phyloP scores from a whole-genome alignment of 805 yeast species.

The Sugiyamaella lignohabitans region DNA sequence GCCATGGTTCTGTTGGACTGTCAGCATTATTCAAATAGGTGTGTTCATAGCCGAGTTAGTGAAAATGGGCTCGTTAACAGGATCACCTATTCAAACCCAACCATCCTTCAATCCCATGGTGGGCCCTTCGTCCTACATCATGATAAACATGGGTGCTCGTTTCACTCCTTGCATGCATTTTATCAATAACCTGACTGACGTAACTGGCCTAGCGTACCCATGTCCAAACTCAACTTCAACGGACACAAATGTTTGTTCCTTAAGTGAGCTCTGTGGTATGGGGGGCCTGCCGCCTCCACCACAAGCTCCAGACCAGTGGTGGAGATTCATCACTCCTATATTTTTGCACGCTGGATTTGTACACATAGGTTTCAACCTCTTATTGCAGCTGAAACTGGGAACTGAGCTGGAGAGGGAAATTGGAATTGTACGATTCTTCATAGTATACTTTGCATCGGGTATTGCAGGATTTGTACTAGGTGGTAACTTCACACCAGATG shows the following conservation, averaged over 20 bases:
- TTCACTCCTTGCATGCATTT: slow-evolving; percentile 65
- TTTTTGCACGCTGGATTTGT: slow-evolving; percentile 69
- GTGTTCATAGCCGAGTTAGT: slow-evolving; percentile 60
- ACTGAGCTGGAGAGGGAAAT: slow-evolving; percentile 49
- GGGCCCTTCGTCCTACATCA: slow-evolving; percentile 63
- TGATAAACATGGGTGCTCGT: slow-evolving; percentile 64
- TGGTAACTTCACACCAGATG: slow-evolving; percentile 61
- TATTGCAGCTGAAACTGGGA: slow-evolving; percentile 58
- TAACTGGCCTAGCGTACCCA: slow-evolving; percentile 45
- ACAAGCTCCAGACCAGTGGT: slow-evolving; percentile 56
- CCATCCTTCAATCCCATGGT: slow-evolving; percentile 75
- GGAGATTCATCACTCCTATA: slow-evolving; percentile 61
- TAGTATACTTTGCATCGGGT: slow-evolving; percentile 57
- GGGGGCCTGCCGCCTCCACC: slow-evolving; percentile 37
- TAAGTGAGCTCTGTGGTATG: slow-evolving; percentile 57
- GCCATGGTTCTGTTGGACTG: slow-evolving; percentile 29
- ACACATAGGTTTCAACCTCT: slow-evolving; percentile 57
- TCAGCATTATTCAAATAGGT: slow-evolving; percentile 35
- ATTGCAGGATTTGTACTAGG: slow-evolving; percentile 63
- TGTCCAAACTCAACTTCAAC: slow-evolving; percentile 60
- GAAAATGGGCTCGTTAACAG: slow-evolving; percentile 52
- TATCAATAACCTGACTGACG: slow-evolving; percentile 45
- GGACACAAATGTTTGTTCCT: slow-evolving; percentile 49
- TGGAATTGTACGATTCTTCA: slow-evolving; percentile 47
- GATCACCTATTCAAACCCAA: slow-evolving; percentile 57